Evolutionary conservation across 345 rosid genomes (phyloP).

Genomic region (Rhizophora apiculata): DNA sequence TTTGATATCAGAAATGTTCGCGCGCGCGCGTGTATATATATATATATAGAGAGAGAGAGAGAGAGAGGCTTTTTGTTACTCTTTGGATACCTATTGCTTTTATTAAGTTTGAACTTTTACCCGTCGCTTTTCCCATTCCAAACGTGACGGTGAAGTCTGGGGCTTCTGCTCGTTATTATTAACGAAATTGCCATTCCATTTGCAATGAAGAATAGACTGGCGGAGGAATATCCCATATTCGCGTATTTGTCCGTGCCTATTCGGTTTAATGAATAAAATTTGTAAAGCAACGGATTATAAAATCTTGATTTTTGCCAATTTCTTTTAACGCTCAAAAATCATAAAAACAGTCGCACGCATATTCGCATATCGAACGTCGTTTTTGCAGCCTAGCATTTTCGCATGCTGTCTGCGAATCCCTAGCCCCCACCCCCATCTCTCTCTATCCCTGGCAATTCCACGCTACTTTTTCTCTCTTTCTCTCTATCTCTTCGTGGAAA

Average conservation of each 20-base stretch:
- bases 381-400: conserved; percentile 16
- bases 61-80: no score
- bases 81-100: no score
- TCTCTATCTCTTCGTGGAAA: conserved; percentile 9
- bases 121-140: not conserved
- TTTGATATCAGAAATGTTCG: no score
- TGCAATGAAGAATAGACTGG: not conserved
- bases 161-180: not conserved
- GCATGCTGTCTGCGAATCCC: conserved; percentile 12
- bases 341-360: not conserved
- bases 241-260: not conserved
- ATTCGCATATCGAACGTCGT: not conserved
- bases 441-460: conserved; percentile 10
- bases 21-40: no score
- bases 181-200: conserved; percentile 17
- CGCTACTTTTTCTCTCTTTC: conserved; percentile 4
- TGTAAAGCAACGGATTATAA: not conserved
- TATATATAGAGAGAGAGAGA: no score
- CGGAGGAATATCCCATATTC: not conserved
- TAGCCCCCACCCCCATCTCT: conserved; percentile 7
- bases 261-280: conserved; percentile 2
- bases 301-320: not conserved
- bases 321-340: not conserved
- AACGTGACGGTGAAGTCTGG: conserved; percentile 17
- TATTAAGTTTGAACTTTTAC: no score